Evolutionary conservation across 2,329 filamentous ascomycete species (phyloP).

Genomic region (Lachnellula subtilissima): DNA sequence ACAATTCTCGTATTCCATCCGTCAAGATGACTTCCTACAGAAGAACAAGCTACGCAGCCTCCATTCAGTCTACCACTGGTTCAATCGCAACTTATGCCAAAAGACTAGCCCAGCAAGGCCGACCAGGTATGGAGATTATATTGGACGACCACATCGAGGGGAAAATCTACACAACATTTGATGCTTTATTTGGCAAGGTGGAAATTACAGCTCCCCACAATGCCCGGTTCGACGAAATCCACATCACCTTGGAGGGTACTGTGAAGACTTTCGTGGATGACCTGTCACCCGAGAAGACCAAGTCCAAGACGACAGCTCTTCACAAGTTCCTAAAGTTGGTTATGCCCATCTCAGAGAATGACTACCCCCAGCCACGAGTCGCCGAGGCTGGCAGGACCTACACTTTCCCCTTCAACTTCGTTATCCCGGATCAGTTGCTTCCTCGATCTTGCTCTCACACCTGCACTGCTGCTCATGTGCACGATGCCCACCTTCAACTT

Average conservation of each 20-base stretch:
- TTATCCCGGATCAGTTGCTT: slow-evolving; percentile 29
- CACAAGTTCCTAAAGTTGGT: slow-evolving; percentile 31
- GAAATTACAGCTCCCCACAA: slow-evolving; percentile 27
- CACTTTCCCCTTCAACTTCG: slow-evolving; percentile 31
- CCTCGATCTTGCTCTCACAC: slow-evolving; percentile 27
- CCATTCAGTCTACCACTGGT: slow-evolving; percentile 21
- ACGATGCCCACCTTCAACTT: slow-evolving; percentile 28
- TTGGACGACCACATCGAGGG: slow-evolving; percentile 24
- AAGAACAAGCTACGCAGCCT: slow-evolving; percentile 11
- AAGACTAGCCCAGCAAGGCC: slow-evolving; percentile 16
- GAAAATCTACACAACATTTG: slow-evolving; percentile 29
- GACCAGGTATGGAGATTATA: slow-evolving; percentile 26
- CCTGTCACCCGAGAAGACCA: slow-evolving; percentile 22
- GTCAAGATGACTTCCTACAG: slow-evolving; percentile 16
- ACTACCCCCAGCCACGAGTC: slow-evolving; percentile 28
- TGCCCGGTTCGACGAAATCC: slow-evolving; percentile 29
- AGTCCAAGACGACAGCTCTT: slow-evolving; percentile 21
- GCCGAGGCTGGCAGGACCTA: slow-evolving; percentile 29
- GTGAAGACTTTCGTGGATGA: slow-evolving; percentile 28
- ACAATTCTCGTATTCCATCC: background rate
- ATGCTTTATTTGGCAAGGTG: slow-evolving; percentile 25
- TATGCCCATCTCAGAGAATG: slow-evolving; percentile 30
- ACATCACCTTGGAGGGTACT: slow-evolving; percentile 29
- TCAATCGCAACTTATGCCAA: slow-evolving; percentile 25
- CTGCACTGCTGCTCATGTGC: slow-evolving; percentile 23